phyloP scores from a whole-genome alignment of 2,329 filamentous ascomycete genomes.

The Aspergillus sp. region DNA sequence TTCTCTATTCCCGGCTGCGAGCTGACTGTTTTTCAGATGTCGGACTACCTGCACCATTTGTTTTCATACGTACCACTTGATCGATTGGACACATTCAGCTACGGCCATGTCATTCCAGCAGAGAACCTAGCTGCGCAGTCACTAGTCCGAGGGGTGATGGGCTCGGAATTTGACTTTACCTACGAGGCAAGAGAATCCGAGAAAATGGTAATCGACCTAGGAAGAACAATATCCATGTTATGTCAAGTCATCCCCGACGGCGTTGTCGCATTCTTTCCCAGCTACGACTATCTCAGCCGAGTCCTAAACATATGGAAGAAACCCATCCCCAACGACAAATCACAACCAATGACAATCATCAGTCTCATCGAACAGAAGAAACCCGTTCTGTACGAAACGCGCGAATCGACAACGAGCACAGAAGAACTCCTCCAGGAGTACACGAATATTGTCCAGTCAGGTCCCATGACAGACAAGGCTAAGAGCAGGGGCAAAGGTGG shows the following conservation, averaged over 20 bases:
- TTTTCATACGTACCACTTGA: constrained; percentile 62
- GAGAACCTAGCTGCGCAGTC: constrained; percentile 74
- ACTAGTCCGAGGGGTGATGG: constrained; percentile 45
- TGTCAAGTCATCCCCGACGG: constrained; percentile 74
- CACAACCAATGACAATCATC: constrained; percentile 17
- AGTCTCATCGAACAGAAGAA: constrained; percentile 26
- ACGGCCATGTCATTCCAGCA: constrained; percentile 83
- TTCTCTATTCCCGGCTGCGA: background rate
- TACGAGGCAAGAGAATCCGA: constrained; percentile 67
- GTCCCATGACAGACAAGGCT: constrained; percentile 20
- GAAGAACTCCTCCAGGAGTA: constrained; percentile 71
- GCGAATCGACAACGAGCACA: constrained; percentile 35
- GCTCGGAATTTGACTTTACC: constrained; percentile 70
- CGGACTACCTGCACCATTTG: constrained; percentile 77
- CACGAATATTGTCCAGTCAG: constrained; percentile 54
- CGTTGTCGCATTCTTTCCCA: constrained; percentile 90
- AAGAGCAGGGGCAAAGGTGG: constrained; percentile 35
- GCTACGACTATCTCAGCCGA: constrained; percentile 78
- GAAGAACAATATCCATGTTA: constrained; percentile 61
- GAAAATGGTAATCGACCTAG: constrained; percentile 61
- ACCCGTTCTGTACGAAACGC: constrained; percentile 48
- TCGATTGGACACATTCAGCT: constrained; percentile 73
- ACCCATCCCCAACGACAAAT: constrained; percentile 18
- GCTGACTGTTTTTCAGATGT: constrained; percentile 46
- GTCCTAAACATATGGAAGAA: constrained; percentile 58